Percentiles rank a stretch among this genome's conserved stretches.
Conservation (phyloP, 805 yeast genomes). For the Tetrapisispora phaffii region DNA sequence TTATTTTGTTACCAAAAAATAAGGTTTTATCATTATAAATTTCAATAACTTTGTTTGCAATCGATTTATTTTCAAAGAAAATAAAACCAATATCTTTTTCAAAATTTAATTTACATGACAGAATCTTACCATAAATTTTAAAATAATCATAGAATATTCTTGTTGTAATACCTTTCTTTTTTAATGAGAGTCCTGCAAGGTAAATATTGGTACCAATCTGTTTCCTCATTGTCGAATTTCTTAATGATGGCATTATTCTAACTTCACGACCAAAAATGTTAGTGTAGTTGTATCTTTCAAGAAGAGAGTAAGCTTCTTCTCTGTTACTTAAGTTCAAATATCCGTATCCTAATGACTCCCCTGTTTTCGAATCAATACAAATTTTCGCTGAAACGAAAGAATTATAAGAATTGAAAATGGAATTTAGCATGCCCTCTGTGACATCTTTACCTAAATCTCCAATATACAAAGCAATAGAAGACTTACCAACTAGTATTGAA, state of each 20-base stretch:
- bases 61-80: conserved; percentile 27
- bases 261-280: conserved; percentile 35
- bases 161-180: conserved; percentile 27
- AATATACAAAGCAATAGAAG: conserved; percentile 39
- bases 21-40: conserved; percentile 20
- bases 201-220: conserved; percentile 44
- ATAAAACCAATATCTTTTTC: conserved; percentile 35
- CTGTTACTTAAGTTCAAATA: conserved; percentile 50
- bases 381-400: conserved; percentile 50
- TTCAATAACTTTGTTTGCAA: conserved; percentile 31
- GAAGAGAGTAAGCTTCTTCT: conserved; percentile 45
- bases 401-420: conserved; percentile 34
- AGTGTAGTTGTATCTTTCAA: conserved; percentile 47
- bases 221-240: conserved; percentile 33
- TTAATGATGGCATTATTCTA: conserved; percentile 46
- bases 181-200: conserved; percentile 36
- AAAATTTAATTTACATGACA: conserved; percentile 34
- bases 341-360: conserved; percentile 60
- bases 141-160: conserved; percentile 42
- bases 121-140: conserved; percentile 36
- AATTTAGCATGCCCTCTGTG: conserved; percentile 39
- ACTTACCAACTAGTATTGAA: neutral
- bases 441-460: conserved; percentile 50
- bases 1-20: conserved; percentile 25
- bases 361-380: conserved; percentile 44